Conservation (phyloP, 139 green algal species). For the Pycnococcus provasolii region DNA sequence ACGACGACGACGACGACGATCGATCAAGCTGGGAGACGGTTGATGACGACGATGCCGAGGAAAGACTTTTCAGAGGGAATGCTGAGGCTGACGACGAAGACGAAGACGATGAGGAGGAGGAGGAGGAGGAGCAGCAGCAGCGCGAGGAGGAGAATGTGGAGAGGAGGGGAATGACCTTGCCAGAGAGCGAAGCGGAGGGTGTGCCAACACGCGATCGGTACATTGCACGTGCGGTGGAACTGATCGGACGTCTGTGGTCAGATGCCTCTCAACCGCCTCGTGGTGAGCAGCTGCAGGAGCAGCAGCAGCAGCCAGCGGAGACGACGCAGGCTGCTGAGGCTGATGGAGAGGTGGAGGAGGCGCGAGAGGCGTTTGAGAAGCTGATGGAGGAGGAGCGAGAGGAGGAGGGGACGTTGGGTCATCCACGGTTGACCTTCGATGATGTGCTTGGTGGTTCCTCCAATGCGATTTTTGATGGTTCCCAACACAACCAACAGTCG, state of each 20-base stretch:
- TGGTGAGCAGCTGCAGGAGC: neutral
- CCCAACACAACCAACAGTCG: too few relatives aligned
- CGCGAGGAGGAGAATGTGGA: too few relatives aligned
- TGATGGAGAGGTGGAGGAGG: neutral
- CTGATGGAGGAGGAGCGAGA: conserved; percentile 13
- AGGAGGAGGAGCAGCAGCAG: conserved; percentile 11
- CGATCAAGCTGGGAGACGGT: conserved; percentile 15
- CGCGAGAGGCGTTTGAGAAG: conserved; percentile 10
- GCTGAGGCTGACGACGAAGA: neutral
- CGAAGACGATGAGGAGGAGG: neutral
- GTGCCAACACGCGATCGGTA: neutral
- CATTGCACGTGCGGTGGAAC: too few relatives aligned
- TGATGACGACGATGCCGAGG: conserved; percentile 2
- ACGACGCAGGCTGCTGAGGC: neutral
- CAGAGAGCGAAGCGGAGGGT: neutral
- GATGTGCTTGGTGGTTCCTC: too few relatives aligned
- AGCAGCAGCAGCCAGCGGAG: neutral
- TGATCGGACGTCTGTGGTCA: too few relatives aligned
- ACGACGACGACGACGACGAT: conserved; percentile 15
- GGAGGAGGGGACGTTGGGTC: too few relatives aligned
- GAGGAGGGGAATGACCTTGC: too few relatives aligned
- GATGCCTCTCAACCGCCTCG: neutral
- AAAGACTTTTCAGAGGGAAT: conserved; percentile 13
- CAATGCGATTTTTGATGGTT: too few relatives aligned
- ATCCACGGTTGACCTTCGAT: too few relatives aligned